These are phyloP conservation scores for Curvularia spicifera DNA, from an alignment of 2,329 filamentous ascomycete genomes.

Conservation along the genomic window DNA sequence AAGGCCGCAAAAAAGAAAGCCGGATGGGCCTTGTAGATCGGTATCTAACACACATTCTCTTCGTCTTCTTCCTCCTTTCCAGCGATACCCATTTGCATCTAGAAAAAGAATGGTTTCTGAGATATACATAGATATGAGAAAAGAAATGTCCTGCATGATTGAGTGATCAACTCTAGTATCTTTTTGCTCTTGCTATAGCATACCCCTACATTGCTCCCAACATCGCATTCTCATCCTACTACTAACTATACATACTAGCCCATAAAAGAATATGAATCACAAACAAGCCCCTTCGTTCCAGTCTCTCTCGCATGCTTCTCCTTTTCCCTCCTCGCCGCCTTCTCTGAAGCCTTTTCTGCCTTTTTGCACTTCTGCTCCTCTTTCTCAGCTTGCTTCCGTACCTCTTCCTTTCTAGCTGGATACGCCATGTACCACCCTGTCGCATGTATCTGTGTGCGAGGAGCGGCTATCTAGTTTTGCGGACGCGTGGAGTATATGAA, in stretches of 20 bases:
- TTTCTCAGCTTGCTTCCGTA: neutral
- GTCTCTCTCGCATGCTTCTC: neutral
- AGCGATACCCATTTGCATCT: conserved; percentile 14
- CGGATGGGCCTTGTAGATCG: conserved; percentile 40
- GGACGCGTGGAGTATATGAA: too few species aligned
- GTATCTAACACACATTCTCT: neutral
- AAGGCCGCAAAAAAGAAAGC: conserved; percentile 48
- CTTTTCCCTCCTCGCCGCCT: neutral
- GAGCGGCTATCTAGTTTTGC: too few species aligned
- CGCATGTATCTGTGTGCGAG: neutral
- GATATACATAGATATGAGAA: conserved; percentile 1
- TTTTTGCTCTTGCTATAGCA: neutral
- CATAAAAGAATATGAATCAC: neutral
- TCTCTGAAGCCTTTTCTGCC: conserved; percentile 1
- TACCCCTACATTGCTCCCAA: neutral
- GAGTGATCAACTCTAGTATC: neutral
- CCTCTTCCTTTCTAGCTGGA: neutral
- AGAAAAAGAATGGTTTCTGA: neutral
- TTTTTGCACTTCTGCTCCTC: neutral
- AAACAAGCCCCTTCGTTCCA: neutral
- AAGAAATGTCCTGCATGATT: neutral
- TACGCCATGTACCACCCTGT: neutral
- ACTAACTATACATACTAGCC: neutral
- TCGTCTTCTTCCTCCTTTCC: conserved; percentile 2
- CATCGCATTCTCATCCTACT: neutral